Percentiles rank a stretch among this genome's conserved stretches.
Conservation (phyloP, 192 early-diverging fungal species). For the Chytriomyces confervae region DNA sequence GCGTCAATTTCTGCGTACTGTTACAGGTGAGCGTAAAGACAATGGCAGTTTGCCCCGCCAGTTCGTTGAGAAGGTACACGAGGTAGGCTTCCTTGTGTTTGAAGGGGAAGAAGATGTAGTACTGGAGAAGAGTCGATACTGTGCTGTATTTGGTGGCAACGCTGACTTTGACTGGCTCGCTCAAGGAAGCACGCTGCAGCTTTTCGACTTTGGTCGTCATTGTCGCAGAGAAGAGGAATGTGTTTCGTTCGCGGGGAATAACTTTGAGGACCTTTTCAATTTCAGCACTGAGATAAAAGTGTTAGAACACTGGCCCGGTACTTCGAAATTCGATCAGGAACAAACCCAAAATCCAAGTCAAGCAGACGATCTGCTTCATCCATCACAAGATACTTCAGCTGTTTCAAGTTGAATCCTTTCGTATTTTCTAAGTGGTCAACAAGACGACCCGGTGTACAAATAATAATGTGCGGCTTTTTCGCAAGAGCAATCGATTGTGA, state of each 20-base stretch:
- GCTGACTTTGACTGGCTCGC: conserved; percentile 92
- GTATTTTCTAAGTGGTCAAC: conserved; percentile 98
- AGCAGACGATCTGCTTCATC: conserved; percentile 92
- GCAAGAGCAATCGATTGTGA: conserved; percentile 91
- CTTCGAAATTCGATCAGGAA: conserved; percentile 26
- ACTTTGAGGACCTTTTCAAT: conserved; percentile 94
- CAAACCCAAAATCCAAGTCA: conserved; percentile 86
- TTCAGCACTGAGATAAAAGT: conserved; percentile 76
- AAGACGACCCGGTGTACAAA: conserved; percentile 94
- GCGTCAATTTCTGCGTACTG: conserved; percentile 81
- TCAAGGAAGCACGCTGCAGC: conserved; percentile 89
- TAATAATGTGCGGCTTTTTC: conserved; percentile 92
- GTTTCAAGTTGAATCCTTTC: conserved; percentile 92
- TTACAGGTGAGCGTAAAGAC: conserved; percentile 92
- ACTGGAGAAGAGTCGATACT: conserved; percentile 89
- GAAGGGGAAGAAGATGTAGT: conserved; percentile 96
- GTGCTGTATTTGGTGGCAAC: conserved; percentile 95
- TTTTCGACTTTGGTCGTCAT: conserved; percentile 99
- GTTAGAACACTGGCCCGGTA: conserved; percentile 60
- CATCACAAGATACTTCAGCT: conserved; percentile 92
- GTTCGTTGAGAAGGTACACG: conserved; percentile 91
- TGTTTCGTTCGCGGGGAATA: conserved; percentile 90
- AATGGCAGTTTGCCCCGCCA: conserved; percentile 86
- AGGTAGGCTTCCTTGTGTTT: conserved; percentile 95
- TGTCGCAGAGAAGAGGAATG: conserved; percentile 94